Evolutionary conservation across 768 basidiomycete species (phyloP).

Genomic region (Hemileccinum impolitum): DNA sequence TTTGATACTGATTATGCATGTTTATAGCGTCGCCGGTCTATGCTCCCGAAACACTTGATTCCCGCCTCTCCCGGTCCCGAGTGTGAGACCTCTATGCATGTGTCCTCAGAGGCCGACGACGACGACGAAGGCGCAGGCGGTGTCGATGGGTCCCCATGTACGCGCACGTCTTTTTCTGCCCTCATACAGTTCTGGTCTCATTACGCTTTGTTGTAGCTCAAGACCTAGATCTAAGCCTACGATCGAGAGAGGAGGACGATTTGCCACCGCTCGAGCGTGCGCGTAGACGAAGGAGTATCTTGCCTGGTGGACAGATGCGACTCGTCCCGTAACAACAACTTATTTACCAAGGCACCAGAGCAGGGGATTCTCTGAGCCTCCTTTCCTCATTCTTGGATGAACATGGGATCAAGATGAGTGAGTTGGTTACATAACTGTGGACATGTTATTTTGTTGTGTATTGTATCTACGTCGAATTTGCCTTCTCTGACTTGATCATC

Average conservation of each 20-base stretch:
- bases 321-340: constrained; percentile 15
- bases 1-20: neutral
- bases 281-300: constrained; percentile 44
- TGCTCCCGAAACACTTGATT: constrained; percentile 61
- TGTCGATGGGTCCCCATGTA: constrained; percentile 21
- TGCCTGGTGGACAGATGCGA: constrained; percentile 31
- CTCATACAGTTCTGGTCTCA: constrained; percentile 7
- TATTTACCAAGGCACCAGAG: neutral
- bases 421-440: too few relatives aligned
- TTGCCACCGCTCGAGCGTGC: constrained; percentile 71
- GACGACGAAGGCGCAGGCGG: constrained; percentile 32
- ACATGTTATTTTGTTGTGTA: neutral
- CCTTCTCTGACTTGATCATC: too few relatives aligned
- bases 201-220: constrained; percentile 9
- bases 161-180: constrained; percentile 5
- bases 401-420: too few relatives aligned
- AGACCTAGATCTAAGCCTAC: constrained; percentile 25
- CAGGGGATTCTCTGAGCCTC: too few relatives aligned
- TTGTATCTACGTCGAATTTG: neutral
- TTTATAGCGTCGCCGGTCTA: constrained; percentile 67
- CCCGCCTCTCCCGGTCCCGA: constrained; percentile 23
- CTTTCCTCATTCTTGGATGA: too few relatives aligned
- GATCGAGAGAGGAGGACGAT: constrained; percentile 47
- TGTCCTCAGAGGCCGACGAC: constrained; percentile 27
- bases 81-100: constrained; percentile 6